Evolutionary conservation across 2,329 filamentous ascomycete genomes (phyloP).

Genomic region (Trichoderma simmonsii): DNA sequence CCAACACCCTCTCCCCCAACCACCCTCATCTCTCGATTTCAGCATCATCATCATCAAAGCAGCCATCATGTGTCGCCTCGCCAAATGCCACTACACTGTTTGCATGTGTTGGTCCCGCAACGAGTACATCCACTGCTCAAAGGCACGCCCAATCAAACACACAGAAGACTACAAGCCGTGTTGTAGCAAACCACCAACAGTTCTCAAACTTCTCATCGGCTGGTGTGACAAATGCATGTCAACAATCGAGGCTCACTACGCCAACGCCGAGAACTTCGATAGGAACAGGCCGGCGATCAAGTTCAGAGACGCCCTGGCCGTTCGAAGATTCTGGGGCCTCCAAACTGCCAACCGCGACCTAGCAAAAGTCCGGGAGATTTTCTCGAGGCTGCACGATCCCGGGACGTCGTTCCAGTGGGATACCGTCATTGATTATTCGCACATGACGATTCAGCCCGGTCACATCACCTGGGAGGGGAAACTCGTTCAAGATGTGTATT

Average conservation of each 20-base stretch:
- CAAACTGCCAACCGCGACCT: neutral
- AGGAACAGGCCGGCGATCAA: neutral
- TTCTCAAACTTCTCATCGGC: neutral
- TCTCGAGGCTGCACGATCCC: neutral
- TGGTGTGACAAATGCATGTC: neutral
- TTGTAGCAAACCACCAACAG: neutral
- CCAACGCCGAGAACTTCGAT: neutral
- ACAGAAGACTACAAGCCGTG: neutral
- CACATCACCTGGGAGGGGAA: neutral
- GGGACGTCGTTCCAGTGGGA: neutral
- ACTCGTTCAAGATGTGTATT: neutral
- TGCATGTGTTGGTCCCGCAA: neutral
- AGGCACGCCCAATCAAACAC: neutral
- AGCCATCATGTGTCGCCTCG: neutral
- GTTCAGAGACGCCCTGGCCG: neutral
- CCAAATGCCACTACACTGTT: neutral
- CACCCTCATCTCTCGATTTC: neutral
- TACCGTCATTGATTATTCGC: neutral
- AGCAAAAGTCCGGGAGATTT: neutral
- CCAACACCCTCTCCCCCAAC: neutral
- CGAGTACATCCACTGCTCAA: neutral
- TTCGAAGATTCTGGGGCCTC: neutral
- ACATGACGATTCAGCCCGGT: neutral
- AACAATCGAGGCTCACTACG: neutral
- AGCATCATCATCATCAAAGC: neutral